Evolutionary conservation across 2,329 filamentous ascomycete genomes (phyloP), one percentile per base, ranked within the genome.

Genomic region (Paraphaeosphaeria minitans): DNA sequence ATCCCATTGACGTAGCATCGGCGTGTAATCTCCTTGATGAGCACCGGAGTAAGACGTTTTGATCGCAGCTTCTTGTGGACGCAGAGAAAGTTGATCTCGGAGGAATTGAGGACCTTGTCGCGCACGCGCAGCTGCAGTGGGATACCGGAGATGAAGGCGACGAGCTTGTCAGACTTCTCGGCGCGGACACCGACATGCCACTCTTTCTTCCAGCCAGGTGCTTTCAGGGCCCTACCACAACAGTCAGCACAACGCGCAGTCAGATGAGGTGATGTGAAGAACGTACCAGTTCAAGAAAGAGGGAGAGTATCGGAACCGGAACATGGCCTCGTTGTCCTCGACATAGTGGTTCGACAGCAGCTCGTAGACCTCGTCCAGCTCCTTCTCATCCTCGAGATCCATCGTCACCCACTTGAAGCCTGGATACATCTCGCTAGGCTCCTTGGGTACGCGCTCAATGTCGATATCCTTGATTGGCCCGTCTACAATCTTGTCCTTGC

Each of bases 61-160:
- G 91, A 88, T 52, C 95, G 91, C 33, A 99, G 87, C 80, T 98
- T 98, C 84, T 98, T 98, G 84, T 99, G 95, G 56, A 99, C 89
- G 73, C 93, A 96, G 66, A 99, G 88, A 80, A 98, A 99, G 82
- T 99, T 99, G 79, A 99, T 95, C 77, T 99, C 95, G 50, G 91
- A 93, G 66, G 91, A 89, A 62, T 88, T 86, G 60, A 99, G 80
- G 57, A 85, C 80, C 59, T 90, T 90, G 59, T 89, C 83, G 63
- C 93, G 90, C 45, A 99, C 88, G 53, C 90, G 88, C 57, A 99
- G 82, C 64, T 89, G 85, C 60, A 95, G 89, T 0, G 95, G 95
- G 47, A 98, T 91, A 67, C 93, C 95, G 42, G 93, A 96, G 74
- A 99, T 98, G 78, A 96, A 97, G 56, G 93, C 95, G 53, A 97